phyloP scores from a whole-genome alignment of 495 filamentous ascomycete species.

The Neurospora sp. region DNA sequence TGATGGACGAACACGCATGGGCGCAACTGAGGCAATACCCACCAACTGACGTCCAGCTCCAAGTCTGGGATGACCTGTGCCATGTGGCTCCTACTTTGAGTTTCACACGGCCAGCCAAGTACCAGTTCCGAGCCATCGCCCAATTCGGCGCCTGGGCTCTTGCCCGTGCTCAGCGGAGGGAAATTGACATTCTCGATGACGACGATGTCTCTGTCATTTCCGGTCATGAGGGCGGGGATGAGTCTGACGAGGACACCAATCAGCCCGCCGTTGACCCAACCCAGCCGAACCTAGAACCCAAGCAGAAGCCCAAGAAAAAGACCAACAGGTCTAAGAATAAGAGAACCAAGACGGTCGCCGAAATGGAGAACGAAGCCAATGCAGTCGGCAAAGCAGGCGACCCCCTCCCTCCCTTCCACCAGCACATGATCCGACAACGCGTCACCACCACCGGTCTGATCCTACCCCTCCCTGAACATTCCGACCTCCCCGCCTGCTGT shows the following conservation, averaged over 20 bases:
- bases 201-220: conserved; percentile 68
- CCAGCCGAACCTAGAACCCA: neutral
- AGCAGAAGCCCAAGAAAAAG: neutral
- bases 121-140: conserved; percentile 77
- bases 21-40: conserved; percentile 57
- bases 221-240: conserved; percentile 33
- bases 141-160: conserved; percentile 90
- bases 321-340: neutral
- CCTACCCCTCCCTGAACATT: conserved; percentile 50
- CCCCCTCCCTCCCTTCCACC: conserved; percentile 61
- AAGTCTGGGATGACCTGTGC: conserved; percentile 91
- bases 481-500: conserved; percentile 50
- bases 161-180: conserved; percentile 65
- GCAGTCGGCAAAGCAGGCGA: conserved; percentile 72
- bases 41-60: conserved; percentile 87
- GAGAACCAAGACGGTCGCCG: neutral
- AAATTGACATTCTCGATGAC: conserved; percentile 73
- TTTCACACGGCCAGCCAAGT: conserved; percentile 88
- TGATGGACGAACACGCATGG: conserved; percentile 50
- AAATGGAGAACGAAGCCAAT: conserved; percentile 10
- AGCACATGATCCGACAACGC: conserved; percentile 84
- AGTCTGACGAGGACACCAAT: conserved; percentile 16
- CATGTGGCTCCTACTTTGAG: conserved; percentile 85
- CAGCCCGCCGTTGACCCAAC: neutral
- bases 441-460: conserved; percentile 68